phyloP scores from a whole-genome alignment of 1,139 yeast species.

The Debaryomyces sp. region DNA sequence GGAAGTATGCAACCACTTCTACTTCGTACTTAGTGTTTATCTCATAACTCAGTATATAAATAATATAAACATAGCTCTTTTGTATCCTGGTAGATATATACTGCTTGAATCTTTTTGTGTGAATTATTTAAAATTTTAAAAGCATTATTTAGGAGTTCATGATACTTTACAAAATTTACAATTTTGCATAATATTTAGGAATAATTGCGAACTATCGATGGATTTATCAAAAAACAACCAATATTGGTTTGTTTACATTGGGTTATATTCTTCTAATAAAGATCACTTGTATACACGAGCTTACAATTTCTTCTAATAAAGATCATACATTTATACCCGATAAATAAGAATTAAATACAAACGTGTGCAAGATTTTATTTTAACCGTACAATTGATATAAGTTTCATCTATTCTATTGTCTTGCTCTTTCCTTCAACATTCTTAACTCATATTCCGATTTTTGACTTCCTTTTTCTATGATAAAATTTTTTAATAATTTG shows the following conservation, averaged over 20 bases:
- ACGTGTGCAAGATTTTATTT: background rate
- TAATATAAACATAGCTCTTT: background rate
- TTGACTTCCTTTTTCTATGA: slow-evolving; percentile 62
- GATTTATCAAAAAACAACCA: background rate
- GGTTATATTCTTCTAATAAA: background rate
- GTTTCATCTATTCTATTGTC: slow-evolving; percentile 4
- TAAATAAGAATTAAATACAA: slow-evolving; percentile 2
- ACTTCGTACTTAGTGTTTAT: background rate
- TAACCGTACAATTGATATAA: background rate
- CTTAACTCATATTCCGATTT: slow-evolving; percentile 45
- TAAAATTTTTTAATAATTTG: slow-evolving; percentile 65
- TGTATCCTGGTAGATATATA: background rate
- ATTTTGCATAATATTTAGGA: background rate
- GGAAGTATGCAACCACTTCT: background rate
- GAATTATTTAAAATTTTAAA: background rate
- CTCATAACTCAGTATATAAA: background rate
- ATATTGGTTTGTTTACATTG: background rate
- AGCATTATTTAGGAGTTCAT: background rate
- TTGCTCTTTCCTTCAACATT: slow-evolving; percentile 38
- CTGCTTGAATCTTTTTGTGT: background rate
- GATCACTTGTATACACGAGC: background rate
- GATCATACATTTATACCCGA: slow-evolving; percentile 5
- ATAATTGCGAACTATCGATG: background rate
- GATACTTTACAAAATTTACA: background rate
- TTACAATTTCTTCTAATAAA: background rate